phyloP scores from a whole-genome alignment of 495 filamentous ascomycete species.

The Hamigera avellanea region DNA sequence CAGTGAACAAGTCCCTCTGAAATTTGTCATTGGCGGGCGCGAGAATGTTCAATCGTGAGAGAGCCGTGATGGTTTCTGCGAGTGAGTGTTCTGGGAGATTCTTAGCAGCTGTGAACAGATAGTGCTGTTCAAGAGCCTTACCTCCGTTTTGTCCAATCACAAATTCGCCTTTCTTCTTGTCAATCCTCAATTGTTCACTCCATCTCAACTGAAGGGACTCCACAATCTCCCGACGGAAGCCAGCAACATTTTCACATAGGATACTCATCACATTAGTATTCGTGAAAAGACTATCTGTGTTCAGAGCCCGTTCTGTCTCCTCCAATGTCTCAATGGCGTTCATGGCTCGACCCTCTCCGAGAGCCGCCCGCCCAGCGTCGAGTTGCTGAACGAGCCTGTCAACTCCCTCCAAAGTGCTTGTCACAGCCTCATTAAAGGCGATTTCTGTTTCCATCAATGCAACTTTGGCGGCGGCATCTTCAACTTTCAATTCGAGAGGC shows the following conservation, averaged over 20 bases:
- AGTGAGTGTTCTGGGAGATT: constrained; percentile 11
- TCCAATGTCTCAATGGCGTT: constrained; percentile 46
- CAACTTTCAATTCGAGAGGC: constrained; percentile 42
- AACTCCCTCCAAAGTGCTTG: constrained; percentile 48
- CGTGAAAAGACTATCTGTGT: constrained; percentile 17
- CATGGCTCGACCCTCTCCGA: constrained; percentile 38
- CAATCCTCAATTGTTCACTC: constrained; percentile 44
- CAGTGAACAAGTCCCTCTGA: constrained; percentile 19
- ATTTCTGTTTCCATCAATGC: constrained; percentile 63
- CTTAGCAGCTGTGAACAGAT: constrained; percentile 1
- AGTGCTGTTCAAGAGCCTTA: constrained; percentile 1
- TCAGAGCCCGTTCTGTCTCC: constrained; percentile 34
- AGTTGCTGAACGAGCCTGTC: constrained; percentile 28
- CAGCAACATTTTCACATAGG: constrained; percentile 17
- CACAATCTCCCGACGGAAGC: constrained; percentile 21
- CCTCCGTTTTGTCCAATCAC: constrained; percentile 29
- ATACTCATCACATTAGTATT: constrained; percentile 31
- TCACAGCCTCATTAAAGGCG: constrained; percentile 60
- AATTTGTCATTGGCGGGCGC: constrained; percentile 20
- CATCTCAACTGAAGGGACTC: constrained; percentile 24
- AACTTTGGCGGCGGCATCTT: constrained; percentile 59
- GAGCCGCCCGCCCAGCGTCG: constrained; percentile 33
- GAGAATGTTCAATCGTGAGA: constrained; percentile 25
- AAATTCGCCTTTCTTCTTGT: constrained; percentile 34
- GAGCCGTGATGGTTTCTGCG: constrained; percentile 22